Conservation (phyloP, 2,329 filamentous ascomycete species). For the Colletotrichum sp. region DNA sequence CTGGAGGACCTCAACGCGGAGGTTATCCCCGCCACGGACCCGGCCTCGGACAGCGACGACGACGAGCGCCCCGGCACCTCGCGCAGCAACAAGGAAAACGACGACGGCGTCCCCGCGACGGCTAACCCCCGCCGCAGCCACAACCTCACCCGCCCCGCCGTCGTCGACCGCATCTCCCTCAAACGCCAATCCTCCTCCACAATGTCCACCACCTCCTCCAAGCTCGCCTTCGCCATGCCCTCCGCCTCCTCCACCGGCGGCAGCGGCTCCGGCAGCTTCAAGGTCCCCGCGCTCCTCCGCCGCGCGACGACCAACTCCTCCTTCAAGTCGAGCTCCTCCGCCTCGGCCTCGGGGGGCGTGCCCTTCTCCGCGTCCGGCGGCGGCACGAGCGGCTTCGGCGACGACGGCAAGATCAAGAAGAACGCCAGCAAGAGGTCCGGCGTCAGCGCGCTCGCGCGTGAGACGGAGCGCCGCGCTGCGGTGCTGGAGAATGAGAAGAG, state of each 20-base stretch:
- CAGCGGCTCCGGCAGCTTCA: slow-evolving; percentile 55
- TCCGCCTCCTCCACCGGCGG: slow-evolving; percentile 38
- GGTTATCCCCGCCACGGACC: slow-evolving; percentile 51
- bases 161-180: slow-evolving; percentile 78
- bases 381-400: slow-evolving; percentile 34
- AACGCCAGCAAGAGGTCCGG: slow-evolving; percentile 65
- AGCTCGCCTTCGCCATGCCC: slow-evolving; percentile 60
- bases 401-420: slow-evolving; percentile 64
- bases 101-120: slow-evolving; percentile 14
- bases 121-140: slow-evolving; percentile 39
- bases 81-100: slow-evolving; percentile 56
- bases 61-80: slow-evolving; percentile 43
- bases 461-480: slow-evolving; percentile 61
- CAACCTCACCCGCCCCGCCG: slow-evolving; percentile 37
- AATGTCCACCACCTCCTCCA: slow-evolving; percentile 34
- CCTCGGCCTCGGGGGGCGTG: not conserved
- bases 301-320: slow-evolving; percentile 74
- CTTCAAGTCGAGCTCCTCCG: slow-evolving; percentile 38
- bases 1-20: slow-evolving; percentile 71
- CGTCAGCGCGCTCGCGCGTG: slow-evolving; percentile 64
- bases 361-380: not conserved
- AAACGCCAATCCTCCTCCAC: slow-evolving; percentile 60
- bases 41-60: slow-evolving; percentile 54
- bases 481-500: slow-evolving; percentile 62
- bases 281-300: slow-evolving; percentile 73